Evolutionary conservation across 768 basidiomycete genomes (phyloP), one percentile per base, ranked within the genome.

Genomic region (Amanita pallidorosea): DNA sequence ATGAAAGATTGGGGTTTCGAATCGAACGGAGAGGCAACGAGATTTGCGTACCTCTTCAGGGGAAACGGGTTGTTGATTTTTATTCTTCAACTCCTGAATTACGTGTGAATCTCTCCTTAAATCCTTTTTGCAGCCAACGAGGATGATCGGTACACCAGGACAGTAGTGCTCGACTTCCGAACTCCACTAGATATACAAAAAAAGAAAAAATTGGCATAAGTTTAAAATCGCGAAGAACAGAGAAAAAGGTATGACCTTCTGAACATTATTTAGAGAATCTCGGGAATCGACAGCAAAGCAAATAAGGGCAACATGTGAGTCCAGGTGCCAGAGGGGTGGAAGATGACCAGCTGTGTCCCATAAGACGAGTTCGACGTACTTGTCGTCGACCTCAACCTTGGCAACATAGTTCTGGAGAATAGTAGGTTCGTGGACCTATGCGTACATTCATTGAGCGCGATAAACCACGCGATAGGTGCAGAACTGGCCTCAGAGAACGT

Each of bases 331-430:
- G 64, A 99, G 81, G 54, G 96, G 96, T 55, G 96, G 81, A 58
- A 99, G 89, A 61, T 95, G 89, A 70, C 98, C 96, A 68, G 96
- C 95, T 47, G 96, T 98, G 93, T 98, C 96, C 96, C 96, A 98
- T 60, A 99, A 73, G 23, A 95, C 95, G 61, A 99, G 77, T 70
- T 99, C 96, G 61, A 98, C 94, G 65, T 94, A 90, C 74, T 95
- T 98, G 58, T 90, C 90, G 62, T 98, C 95, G 55, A 98, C 94
- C 67, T 97, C 92, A 46, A 98, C 93, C 67, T 98, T 94, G 59
- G 95, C 95, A 51, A 96, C 94, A 67, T 97, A 96, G 81, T 97
- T 97, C 78, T 99, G 96, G 60, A 98, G 98, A 47, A 99, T 95
- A 53, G 96, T 99, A 45, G 96, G 96, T 55, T 98, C 93, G 65